Evolutionary conservation across 2,329 filamentous ascomycete species (phyloP).

Genomic region (Pseudocercospora crystallina): DNA sequence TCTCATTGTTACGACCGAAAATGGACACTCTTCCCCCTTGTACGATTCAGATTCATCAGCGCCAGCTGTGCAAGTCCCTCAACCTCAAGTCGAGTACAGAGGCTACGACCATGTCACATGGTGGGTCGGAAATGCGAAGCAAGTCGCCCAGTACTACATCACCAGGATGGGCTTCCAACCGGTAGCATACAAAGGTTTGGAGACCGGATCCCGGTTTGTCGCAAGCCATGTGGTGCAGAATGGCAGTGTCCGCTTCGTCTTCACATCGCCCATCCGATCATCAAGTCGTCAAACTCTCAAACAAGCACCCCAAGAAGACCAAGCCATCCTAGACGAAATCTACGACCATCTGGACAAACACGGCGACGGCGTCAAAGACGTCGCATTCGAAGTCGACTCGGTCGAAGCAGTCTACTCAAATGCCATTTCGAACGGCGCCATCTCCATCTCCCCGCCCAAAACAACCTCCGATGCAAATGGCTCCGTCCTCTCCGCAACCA

Average conservation of each 20-base stretch:
- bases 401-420: conserved; percentile 75
- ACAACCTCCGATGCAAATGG: conserved; percentile 56
- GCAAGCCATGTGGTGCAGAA: conserved; percentile 84
- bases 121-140: conserved; percentile 97
- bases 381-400: conserved; percentile 91
- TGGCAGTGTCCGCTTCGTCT: conserved; percentile 74
- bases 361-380: conserved; percentile 91
- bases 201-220: conserved; percentile 78
- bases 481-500: conserved; percentile 73
- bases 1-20: conserved; percentile 30
- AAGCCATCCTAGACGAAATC: conserved; percentile 67
- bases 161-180: conserved; percentile 81
- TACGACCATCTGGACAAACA: conserved; percentile 81
- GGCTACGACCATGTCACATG: conserved; percentile 93
- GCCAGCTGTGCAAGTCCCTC: conserved; percentile 11
- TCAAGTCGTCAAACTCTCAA: conserved; percentile 27
- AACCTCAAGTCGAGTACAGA: conserved; percentile 53
- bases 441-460: conserved; percentile 62
- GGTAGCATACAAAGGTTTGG: conserved; percentile 81
- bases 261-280: conserved; percentile 75
- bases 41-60: conserved; percentile 18
- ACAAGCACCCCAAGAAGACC: conserved; percentile 54
- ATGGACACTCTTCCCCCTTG: conserved; percentile 28
- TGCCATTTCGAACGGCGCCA: conserved; percentile 66
- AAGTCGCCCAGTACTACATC: conserved; percentile 86